Percentiles rank a stretch among this genome's conserved stretches.
Conservation (phyloP, 1,284 basidiomycete genomes). For the Sporisorium scitamineum region DNA sequence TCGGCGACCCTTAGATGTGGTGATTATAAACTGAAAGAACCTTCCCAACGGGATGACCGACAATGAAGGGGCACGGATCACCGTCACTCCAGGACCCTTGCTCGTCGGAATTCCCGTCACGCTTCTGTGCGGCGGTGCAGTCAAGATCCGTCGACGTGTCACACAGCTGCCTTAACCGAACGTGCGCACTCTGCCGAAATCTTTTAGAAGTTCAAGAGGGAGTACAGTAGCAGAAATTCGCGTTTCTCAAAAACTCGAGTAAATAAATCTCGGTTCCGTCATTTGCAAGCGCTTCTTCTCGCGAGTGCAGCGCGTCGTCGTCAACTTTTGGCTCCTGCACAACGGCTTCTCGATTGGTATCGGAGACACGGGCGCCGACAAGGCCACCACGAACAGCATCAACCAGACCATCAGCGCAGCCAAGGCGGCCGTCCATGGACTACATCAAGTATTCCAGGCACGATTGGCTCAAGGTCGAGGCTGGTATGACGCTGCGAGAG, state of each 20-base stretch:
- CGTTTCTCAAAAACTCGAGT: no score
- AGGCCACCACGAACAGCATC: constrained; percentile 84
- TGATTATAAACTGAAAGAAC: background rate
- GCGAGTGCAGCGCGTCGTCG: constrained; percentile 90
- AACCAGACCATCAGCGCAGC: constrained; percentile 84
- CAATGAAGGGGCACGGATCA: background rate
- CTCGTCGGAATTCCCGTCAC: background rate
- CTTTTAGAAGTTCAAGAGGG: no score
- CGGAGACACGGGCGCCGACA: constrained; percentile 96
- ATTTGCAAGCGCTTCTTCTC: constrained; percentile 92
- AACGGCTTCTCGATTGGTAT: constrained; percentile 99
- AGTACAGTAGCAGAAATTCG: no score
- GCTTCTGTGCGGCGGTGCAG: background rate
- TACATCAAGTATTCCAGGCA: constrained; percentile 65
- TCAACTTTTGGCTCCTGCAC: constrained; percentile 99
- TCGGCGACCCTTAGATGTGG: no score
- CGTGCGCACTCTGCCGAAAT: background rate
- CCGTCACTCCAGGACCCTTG: background rate
- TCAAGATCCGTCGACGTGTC: background rate
- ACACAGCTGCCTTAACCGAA: background rate
- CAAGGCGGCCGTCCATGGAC: constrained; percentile 73
- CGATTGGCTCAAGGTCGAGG: constrained; percentile 66
- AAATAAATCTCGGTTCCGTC: no score
- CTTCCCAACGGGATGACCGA: background rate
- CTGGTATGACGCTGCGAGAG: constrained; percentile 99